phyloP scores from a whole-genome alignment of 2,329 filamentous ascomycete species.

The Aspergillus caelatus region DNA sequence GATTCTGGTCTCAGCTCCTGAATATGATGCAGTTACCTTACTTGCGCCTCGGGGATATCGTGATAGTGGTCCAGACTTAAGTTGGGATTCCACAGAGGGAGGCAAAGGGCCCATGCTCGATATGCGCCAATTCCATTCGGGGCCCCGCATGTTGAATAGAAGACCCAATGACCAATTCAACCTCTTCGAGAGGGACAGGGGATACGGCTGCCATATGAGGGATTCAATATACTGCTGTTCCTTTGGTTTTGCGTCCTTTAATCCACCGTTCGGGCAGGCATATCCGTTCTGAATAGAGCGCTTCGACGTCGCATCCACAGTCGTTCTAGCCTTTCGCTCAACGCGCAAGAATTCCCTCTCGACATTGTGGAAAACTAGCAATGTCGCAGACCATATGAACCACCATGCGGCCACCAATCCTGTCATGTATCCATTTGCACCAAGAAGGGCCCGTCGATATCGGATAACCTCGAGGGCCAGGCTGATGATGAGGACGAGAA shows the following conservation, averaged over 20 bases:
- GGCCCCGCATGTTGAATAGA: conserved; percentile 60
- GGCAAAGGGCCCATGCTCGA: conserved; percentile 46
- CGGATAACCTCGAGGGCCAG: conserved; percentile 49
- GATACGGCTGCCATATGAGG: conserved; percentile 59
- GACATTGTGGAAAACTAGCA: conserved; percentile 59
- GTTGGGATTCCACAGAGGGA: conserved; percentile 27
- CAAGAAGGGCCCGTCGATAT: conserved; percentile 51
- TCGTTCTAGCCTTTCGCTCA: conserved; percentile 40
- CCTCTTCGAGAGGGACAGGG: conserved; percentile 53
- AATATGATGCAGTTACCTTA: conserved; percentile 25
- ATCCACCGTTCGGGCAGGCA: not conserved
- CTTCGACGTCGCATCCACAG: not conserved
- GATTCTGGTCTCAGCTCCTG: conserved; percentile 51
- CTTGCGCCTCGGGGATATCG: not conserved
- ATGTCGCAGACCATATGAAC: conserved; percentile 54
- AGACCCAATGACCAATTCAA: conserved; percentile 62
- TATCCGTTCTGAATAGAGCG: not conserved
- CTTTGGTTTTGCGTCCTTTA: not conserved
- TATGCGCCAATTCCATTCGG: conserved; percentile 63
- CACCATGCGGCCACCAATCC: conserved; percentile 59
- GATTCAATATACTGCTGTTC: conserved; percentile 15
- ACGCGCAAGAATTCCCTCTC: conserved; percentile 60
- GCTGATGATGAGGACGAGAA: conserved; percentile 48
- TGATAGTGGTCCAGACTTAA: conserved; percentile 15
- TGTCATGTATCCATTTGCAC: conserved; percentile 57